Evolutionary conservation across 805 yeast species (phyloP).

Genomic region (Cephaloascus fragrans): DNA sequence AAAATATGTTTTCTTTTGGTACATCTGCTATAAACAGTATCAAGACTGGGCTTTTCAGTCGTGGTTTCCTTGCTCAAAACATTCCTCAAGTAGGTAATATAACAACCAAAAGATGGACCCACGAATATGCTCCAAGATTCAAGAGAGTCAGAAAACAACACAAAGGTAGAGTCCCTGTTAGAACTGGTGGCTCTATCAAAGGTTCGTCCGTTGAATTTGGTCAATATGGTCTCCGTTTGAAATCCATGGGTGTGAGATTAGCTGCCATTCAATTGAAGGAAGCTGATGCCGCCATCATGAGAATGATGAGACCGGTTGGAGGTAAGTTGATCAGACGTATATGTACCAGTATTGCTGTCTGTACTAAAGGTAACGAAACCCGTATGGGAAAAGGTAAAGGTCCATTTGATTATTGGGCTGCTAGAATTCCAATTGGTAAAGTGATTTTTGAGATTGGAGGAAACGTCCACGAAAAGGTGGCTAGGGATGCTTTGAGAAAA

Average conservation of each 20-base stretch:
- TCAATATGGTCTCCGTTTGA: slow-evolving; percentile 74
- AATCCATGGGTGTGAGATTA: slow-evolving; percentile 79
- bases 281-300: slow-evolving; percentile 79
- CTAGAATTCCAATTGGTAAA: slow-evolving; percentile 92
- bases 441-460: slow-evolving; percentile 77
- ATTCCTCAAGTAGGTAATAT: too few relatives aligned
- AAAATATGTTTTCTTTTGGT: neutral
- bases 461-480: slow-evolving; percentile 79
- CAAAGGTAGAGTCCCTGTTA: slow-evolving; percentile 90
- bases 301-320: slow-evolving; percentile 71
- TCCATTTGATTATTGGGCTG: slow-evolving; percentile 95
- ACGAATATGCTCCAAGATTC: slow-evolving; percentile 73
- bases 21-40: neutral
- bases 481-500: slow-evolving; percentile 81
- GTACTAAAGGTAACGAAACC: slow-evolving; percentile 95
- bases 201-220: slow-evolving; percentile 83
- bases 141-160: slow-evolving; percentile 64
- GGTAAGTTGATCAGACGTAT: slow-evolving; percentile 75
- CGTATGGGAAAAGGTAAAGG: slow-evolving; percentile 99
- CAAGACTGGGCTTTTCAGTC: too few relatives aligned
- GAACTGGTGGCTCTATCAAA: slow-evolving; percentile 88
- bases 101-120: slow-evolving; percentile 35
- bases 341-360: slow-evolving; percentile 79
- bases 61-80: too few relatives aligned
- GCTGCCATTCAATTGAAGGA: slow-evolving; percentile 84